Evolutionary conservation across 352 stramenopile genomes (phyloP).

Genomic region (Globisporangium nagaii): DNA sequence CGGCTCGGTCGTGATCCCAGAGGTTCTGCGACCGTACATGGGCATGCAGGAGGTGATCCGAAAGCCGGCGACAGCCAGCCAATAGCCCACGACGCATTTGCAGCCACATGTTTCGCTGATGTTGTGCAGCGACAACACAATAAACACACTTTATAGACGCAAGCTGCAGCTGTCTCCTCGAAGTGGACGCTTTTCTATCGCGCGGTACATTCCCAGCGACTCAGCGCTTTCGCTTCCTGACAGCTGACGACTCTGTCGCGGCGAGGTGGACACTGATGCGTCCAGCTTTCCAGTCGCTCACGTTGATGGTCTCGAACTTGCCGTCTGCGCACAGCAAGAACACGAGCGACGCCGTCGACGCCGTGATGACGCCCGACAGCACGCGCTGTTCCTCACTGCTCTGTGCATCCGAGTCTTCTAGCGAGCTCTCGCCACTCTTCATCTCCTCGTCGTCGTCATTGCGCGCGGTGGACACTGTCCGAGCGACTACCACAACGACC

Average conservation of each 20-base stretch:
- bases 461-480: neutral
- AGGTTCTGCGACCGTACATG: constrained; percentile 78
- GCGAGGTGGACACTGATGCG: constrained; percentile 20
- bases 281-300: constrained; percentile 38
- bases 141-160: neutral
- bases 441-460: constrained; percentile 4
- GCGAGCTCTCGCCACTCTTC: neutral
- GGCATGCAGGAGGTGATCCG: constrained; percentile 64
- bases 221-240: constrained; percentile 7
- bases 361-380: constrained; percentile 42
- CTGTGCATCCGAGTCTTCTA: neutral
- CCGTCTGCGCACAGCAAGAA: constrained; percentile 35
- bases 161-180: too few species aligned
- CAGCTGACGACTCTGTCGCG: too few species aligned
- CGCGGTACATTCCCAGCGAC: too few species aligned
- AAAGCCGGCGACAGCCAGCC: neutral
- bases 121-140: neutral
- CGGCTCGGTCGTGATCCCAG: constrained; percentile 71
- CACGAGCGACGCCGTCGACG: constrained; percentile 33
- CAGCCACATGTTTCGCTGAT: neutral
- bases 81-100: constrained; percentile 5
- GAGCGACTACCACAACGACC: constrained; percentile 33
- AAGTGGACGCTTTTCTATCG: neutral
- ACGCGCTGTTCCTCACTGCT: constrained; percentile 10
- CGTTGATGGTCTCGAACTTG: constrained; percentile 32